Evolutionary conservation across 2,329 filamentous ascomycete genomes (phyloP), one percentile per base, ranked within the genome.

Genomic region (Fusarium denticulatum): DNA sequence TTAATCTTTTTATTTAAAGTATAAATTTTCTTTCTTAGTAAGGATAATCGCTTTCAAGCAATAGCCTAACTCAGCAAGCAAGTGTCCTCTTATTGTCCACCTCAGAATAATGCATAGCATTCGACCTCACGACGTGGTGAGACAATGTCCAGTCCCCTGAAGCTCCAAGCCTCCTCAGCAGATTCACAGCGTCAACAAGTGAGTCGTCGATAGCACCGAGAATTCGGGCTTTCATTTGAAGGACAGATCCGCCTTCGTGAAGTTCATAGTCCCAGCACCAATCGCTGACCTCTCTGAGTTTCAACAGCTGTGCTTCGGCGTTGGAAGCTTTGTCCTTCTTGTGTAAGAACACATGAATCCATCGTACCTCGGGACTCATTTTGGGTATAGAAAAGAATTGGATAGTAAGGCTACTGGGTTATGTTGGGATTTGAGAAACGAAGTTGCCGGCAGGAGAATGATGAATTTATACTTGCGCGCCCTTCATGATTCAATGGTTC

Each of bases 371-470:
- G 9, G 6, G 6, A 9, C 26, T 22, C 45, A 47, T 47, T 30
- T 47, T 47, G 18, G 0, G 5, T 22, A 1, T 1, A 5, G 45
- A 16, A 20, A 22, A 22, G 26, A 22, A 1, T 28, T 11, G 2
- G 0, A 8, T 22, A 2, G 26, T 6, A 47, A 11, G 4, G 6
- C 0, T 28, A 9, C 6, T 22, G 1, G 3, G 12, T 8, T 28
- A 0, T 28, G 0, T 16, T 28, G 4, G 10, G 6, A 6, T 4
- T 47, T 4, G 0, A 26, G 42, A 26, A 26, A 8, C 6, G 28
- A 28, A 8, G 28, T 28, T 22, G 4, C 9, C 28, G 6, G 9
- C 0, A 16, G 20, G 6, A 2, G 12, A 28, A 0, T 6, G 8
- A 26, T 13, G 26, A 28, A 28, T 47, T 16, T 47, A 30, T 47